Evolutionary conservation across 805 yeast genomes (phyloP), one percentile per base, ranked within the genome.

Genomic region (Saturnispora sanitii): DNA sequence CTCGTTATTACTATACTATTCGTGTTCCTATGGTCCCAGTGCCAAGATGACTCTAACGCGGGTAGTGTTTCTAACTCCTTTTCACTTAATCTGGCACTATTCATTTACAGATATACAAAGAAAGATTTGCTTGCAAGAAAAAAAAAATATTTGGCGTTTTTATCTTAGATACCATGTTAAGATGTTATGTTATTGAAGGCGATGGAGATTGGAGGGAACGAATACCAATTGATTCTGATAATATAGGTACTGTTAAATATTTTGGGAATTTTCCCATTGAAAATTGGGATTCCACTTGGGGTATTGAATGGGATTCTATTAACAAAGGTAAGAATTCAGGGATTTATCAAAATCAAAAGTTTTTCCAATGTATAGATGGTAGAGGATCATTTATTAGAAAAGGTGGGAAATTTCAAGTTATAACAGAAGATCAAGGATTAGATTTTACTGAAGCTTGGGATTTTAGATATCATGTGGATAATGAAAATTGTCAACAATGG

Each of bases 1-100:
- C 79, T 75, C 1, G 94, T 90, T n/a, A 90, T 76, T 52, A 67
- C 82, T 1, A 88, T 66, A 54, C 79, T 86, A 1, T 90, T 77
- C 1, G 90, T 73, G 47, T 86, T 88, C 19, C 63, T 64, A 54
- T 78, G 86, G 49, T 88, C 95, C 45, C 75, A 69, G 56, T 90
- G 97, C 97, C 97, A 90, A 5, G 96, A 86, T 1, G 82, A 84
- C 4, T 66, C 60, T 27, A 70, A 17, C 4, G 35, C 18, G 6
- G 42, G 42, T 15, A 40, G 16, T 11, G 30, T 40, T n/a, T 30
- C 34, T 13, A 40, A 21, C 25, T 40, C 42, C 17, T n/a, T 23
- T 6, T 12, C 19, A 40, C 38, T 40, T 15, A 40, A 18, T 12
- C 20, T 20, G 4, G 29, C 33, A 17, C 37, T 39, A 20, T 16